Conservation (phyloP, 306 rosid genomes). For the Dryas drummondii region DNA sequence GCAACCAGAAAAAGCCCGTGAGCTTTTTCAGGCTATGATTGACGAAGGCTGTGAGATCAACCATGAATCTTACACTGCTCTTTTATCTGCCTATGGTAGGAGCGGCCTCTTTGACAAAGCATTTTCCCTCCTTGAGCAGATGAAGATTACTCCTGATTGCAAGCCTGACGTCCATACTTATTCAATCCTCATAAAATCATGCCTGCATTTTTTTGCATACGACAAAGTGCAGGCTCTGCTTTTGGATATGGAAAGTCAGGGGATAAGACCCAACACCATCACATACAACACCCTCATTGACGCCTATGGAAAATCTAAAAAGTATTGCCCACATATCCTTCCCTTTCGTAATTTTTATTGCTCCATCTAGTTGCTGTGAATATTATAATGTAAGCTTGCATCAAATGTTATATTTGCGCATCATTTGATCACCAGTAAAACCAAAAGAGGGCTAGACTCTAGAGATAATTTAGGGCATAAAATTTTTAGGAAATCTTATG, state of each 20-base stretch:
- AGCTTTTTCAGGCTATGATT: conserved; percentile 75
- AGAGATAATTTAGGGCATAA: not conserved
- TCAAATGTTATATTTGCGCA: conserved; percentile 10
- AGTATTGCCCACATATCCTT: conserved; percentile 42
- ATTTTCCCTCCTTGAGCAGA: conserved; percentile 69
- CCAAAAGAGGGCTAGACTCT: not conserved
- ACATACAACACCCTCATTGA: conserved; percentile 86
- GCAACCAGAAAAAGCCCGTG: conserved; percentile 79
- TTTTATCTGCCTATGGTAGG: conserved; percentile 88
- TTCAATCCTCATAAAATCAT: conserved; percentile 84
- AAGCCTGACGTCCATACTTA: conserved; percentile 90
- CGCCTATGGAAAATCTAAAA: conserved; percentile 87
- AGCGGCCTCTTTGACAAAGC: conserved; percentile 79
- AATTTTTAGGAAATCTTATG: not conserved
- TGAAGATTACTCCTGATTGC: conserved; percentile 69
- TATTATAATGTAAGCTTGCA: conserved; percentile 10
- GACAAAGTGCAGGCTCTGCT: conserved; percentile 71
- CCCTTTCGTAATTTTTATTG: conserved; percentile 21
- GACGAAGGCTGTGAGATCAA: conserved; percentile 74
- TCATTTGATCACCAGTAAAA: conserved; percentile 9
- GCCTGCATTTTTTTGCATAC: conserved; percentile 68
- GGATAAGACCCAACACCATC: conserved; percentile 78
- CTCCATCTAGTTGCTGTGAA: conserved; percentile 37
- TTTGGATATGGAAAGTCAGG: conserved; percentile 67
- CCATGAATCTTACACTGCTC: conserved; percentile 80